Percentiles rank a stretch among this genome's conserved stretches.
Conservation (phyloP, 2,329 filamentous ascomycete genomes). For the Aquanectria penicillioides region DNA sequence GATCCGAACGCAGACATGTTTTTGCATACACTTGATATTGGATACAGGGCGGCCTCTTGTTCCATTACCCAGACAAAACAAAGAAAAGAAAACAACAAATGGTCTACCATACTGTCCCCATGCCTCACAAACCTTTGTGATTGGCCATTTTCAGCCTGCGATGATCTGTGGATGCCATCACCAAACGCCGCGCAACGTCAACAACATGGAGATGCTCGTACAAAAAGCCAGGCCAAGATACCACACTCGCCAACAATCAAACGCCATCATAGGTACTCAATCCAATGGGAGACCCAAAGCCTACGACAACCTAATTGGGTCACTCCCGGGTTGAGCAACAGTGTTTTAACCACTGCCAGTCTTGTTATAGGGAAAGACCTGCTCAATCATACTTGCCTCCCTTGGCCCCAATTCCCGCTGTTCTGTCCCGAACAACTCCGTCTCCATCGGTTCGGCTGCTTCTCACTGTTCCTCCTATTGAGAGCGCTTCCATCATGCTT, state of each 20-base stretch:
- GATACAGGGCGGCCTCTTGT: neutral
- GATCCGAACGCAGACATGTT: too few species aligned
- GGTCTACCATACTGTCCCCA: neutral
- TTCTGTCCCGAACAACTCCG: slow-evolving; percentile 51
- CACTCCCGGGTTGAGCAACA: too few species aligned
- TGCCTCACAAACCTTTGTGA: too few species aligned
- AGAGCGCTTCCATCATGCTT: slow-evolving; percentile 45
- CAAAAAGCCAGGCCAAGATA: neutral
- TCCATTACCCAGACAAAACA: neutral
- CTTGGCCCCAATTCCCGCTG: slow-evolving; percentile 47
- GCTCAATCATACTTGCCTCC: slow-evolving; percentile 32
- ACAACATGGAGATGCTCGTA: slow-evolving; percentile 29
- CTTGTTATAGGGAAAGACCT: neutral
- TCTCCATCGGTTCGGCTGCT: slow-evolving; percentile 53
- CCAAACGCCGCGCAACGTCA: slow-evolving; percentile 37
- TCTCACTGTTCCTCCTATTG: slow-evolving; percentile 41
- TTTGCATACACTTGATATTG: neutral
- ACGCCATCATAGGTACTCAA: slow-evolving; percentile 24
- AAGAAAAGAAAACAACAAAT: neutral
- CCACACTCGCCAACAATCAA: slow-evolving; percentile 13
- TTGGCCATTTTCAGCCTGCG: slow-evolving; percentile 13
- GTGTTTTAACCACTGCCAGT: too few species aligned
- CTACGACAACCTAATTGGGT: neutral
- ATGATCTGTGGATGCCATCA: slow-evolving; percentile 34
- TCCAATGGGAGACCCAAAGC: slow-evolving; percentile 8